Evolutionary conservation across 495 filamentous ascomycete genomes (phyloP).

Genomic region (Choiromyces venosus): DNA sequence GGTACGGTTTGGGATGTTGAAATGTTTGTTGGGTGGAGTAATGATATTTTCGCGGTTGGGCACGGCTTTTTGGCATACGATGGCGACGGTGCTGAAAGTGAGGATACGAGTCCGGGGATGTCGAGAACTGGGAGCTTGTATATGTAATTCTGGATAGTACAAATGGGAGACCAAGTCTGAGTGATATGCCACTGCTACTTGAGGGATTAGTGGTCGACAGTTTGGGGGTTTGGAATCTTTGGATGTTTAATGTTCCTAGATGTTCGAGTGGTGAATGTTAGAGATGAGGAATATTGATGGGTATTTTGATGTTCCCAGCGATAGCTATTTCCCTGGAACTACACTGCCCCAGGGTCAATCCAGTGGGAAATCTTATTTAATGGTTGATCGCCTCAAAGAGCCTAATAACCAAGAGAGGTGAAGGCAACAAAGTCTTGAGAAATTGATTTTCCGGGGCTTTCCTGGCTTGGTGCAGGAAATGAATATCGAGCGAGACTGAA

Average conservation of each 20-base stretch:
- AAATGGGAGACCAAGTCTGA: not conserved
- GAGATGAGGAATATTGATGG: not conserved
- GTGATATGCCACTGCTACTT: not conserved
- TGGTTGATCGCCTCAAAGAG: not conserved
- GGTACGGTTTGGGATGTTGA: slow-evolving; percentile 58
- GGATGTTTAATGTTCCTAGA: not conserved
- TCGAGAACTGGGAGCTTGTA: slow-evolving; percentile 37
- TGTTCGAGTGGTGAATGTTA: not conserved
- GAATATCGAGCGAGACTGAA: not conserved
- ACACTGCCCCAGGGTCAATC: not conserved
- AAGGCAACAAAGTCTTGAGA: not conserved
- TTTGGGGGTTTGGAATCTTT: not conserved
- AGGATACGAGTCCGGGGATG: slow-evolving; percentile 41
- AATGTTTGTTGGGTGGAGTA: slow-evolving; percentile 58
- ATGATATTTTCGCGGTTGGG: slow-evolving; percentile 54
- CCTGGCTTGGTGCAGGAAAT: not conserved
- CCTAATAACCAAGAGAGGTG: not conserved
- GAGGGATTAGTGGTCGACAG: not conserved
- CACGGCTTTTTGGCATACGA: slow-evolving; percentile 43
- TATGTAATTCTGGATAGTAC: slow-evolving; percentile 18
- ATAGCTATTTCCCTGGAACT: not conserved
- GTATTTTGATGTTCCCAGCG: not conserved
- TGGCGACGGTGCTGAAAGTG: slow-evolving; percentile 41
- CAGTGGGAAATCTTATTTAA: not conserved
- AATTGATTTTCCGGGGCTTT: not conserved